Conservation (phyloP, 768 basidiomycete genomes). For the Mycena vitilis region DNA sequence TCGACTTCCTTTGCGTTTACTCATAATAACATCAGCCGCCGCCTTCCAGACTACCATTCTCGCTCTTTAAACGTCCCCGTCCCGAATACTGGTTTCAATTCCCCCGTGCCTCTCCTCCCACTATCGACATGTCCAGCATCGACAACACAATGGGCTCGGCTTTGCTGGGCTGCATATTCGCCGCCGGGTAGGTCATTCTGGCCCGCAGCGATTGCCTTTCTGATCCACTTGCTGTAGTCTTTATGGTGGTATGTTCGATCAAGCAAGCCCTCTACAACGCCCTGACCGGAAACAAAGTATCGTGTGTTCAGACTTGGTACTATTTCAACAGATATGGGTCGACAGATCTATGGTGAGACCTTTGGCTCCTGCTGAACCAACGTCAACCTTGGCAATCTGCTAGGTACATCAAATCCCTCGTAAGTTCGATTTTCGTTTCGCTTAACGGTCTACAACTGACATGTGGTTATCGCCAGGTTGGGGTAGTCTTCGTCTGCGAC, state of each 20-base stretch:
- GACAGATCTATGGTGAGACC: conserved; percentile 23
- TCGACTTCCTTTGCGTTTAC: conserved; percentile 29
- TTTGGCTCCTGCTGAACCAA: neutral
- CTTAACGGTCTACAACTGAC: conserved; percentile 1
- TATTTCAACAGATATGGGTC: conserved; percentile 59
- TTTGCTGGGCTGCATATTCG: conserved; percentile 30
- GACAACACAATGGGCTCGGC: conserved; percentile 34
- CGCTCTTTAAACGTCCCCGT: conserved; percentile 29
- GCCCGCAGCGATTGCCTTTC: neutral
- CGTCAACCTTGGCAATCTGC: neutral
- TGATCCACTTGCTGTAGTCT: conserved; percentile 45
- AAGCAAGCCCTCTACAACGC: neutral
- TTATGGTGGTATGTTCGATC: conserved; percentile 59
- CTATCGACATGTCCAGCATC: conserved; percentile 25
- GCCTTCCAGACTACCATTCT: conserved; percentile 30
- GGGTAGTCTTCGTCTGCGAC: conserved; percentile 61
- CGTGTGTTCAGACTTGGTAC: conserved; percentile 67
- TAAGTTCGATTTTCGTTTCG: conserved; percentile 38
- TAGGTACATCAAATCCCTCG: conserved; percentile 63
- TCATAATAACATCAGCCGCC: conserved; percentile 34
- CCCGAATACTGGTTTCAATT: conserved; percentile 24
- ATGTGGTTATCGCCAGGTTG: conserved; percentile 50
- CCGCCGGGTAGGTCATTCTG: conserved; percentile 31
- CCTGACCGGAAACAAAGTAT: conserved; percentile 50
- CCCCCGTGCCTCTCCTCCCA: conserved; percentile 8